phyloP scores from a whole-genome alignment of 148 eudicot species.

The Drosera capensis region DNA sequence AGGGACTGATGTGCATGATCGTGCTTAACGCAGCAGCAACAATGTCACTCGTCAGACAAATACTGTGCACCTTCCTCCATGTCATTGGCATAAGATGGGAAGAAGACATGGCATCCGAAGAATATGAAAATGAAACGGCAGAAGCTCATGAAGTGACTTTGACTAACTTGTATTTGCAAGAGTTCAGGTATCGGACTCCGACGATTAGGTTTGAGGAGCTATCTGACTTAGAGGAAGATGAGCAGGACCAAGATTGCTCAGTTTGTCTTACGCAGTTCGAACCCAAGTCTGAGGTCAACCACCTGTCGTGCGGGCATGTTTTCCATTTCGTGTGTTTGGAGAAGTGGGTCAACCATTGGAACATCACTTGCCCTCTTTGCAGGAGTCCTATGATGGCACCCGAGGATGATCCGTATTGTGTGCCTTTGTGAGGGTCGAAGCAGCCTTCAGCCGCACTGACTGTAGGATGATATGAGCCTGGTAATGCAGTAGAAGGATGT shows the following conservation, averaged over 20 bases:
- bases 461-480: too few relatives aligned
- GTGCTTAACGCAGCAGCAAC: slow-evolving; percentile 34
- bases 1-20: slow-evolving; percentile 33
- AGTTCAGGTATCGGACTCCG: slow-evolving; percentile 26
- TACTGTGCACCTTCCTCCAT: slow-evolving; percentile 25
- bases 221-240: slow-evolving; percentile 1
- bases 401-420: slow-evolving; percentile 11
- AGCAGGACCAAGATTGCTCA: slow-evolving; percentile 25
- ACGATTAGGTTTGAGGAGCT: slow-evolving; percentile 26
- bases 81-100: slow-evolving; percentile 25
- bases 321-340: slow-evolving; percentile 35
- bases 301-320: slow-evolving; percentile 32
- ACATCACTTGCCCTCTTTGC: slow-evolving; percentile 46
- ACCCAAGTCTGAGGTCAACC: slow-evolving; percentile 28
- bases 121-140: slow-evolving; percentile 9
- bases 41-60: slow-evolving; percentile 22
- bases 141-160: slow-evolving; percentile 7
- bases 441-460: too few relatives aligned
- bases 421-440: too few relatives aligned
- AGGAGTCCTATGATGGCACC: slow-evolving; percentile 24
- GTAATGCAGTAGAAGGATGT: too few relatives aligned
- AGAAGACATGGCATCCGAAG: slow-evolving; percentile 16
- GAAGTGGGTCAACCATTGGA: slow-evolving; percentile 36
- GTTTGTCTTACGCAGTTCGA: slow-evolving; percentile 34
- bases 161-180: slow-evolving; percentile 28